phyloP scores from a whole-genome alignment of 2,329 filamentous ascomycete species.

The Chlorencoelia australis region DNA sequence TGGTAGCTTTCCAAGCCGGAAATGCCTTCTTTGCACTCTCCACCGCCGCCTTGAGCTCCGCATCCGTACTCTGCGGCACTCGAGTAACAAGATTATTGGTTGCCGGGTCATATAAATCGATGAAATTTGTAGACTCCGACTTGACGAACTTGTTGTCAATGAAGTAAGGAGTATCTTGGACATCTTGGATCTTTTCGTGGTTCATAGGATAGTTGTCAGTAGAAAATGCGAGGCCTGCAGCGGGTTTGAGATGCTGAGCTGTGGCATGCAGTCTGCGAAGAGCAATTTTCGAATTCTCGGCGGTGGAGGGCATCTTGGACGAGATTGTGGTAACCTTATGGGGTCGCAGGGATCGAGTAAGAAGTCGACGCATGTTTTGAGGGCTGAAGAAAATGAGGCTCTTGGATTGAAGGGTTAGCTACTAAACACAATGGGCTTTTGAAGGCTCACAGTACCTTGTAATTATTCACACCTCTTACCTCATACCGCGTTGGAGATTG shows the following conservation, averaged over 20 bases:
- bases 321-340: too few relatives aligned
- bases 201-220: constrained; percentile 55
- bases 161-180: constrained; percentile 69
- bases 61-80: constrained; percentile 72
- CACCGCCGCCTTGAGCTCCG: constrained; percentile 64
- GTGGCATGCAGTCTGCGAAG: constrained; percentile 48
- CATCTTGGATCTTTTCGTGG: constrained; percentile 59
- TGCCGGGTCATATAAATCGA: constrained; percentile 72
- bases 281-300: constrained; percentile 27
- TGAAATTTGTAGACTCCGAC: constrained; percentile 60
- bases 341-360: too few relatives aligned
- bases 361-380: too few relatives aligned
- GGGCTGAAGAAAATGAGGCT: too few relatives aligned
- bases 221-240: constrained; percentile 43
- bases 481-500: too few relatives aligned
- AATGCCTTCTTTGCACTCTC: constrained; percentile 69
- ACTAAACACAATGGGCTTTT: too few relatives aligned
- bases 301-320: constrained; percentile 21
- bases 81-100: constrained; percentile 79
- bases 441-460: too few relatives aligned
- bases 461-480: too few relatives aligned
- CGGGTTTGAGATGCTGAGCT: constrained; percentile 42
- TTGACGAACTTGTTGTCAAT: constrained; percentile 68
- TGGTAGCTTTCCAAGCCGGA: constrained; percentile 61
- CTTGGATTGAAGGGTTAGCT: too few relatives aligned